Base-by-base conservation (phyloP, 1,139 yeast species). In the Arxiozyma slooffiae region DNA sequence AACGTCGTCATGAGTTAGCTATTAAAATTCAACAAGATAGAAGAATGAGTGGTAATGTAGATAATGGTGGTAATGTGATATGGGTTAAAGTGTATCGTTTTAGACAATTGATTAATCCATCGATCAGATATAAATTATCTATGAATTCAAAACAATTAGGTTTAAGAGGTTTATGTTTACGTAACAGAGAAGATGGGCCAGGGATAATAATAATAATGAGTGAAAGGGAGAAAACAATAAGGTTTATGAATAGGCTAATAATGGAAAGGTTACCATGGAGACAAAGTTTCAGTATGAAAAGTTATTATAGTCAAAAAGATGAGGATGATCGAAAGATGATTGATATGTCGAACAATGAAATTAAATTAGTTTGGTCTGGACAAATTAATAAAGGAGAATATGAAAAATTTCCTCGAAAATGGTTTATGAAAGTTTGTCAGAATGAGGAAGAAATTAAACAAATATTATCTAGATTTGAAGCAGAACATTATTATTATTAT, bases 321-420 rank as follows among this genome's bases (percentile, higher is more conserved):
- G n/a, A 14, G 14, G 57, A 66, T 55, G 44, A n/a, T n/a, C n/a
- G 46, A 2, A 37, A 46, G 2, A 7, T 20, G 34, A 63, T 71
- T 18, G 79, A 79, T 57, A 67, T 80, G 50, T 57, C 70, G 0
- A 59, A 61, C 0, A 86, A 85, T 60, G 64, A 61, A 49, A 81
- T 89, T 57, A 59, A 62, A 3, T 59, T 82, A 18, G 60, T 86
- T 2, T 90, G 97, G 97, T 82, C 81, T 55, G 97, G 97, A 0
- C 81, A 79, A 55, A 54, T 86, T 41, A 34, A 24, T 18, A 20
- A 17, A 3, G 44, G 42, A 5, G 44, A 42, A 34, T 42, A 42
- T 30, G 7, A 52, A 22, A 53, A 50, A 21, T 61, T 63, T 44
- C 57, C 57, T 8, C 9, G 9, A 2, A 57, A 57, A 23, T 66